Evolutionary conservation across 1,284 basidiomycete genomes (phyloP).

Genomic region (Malassezia furfur): DNA sequence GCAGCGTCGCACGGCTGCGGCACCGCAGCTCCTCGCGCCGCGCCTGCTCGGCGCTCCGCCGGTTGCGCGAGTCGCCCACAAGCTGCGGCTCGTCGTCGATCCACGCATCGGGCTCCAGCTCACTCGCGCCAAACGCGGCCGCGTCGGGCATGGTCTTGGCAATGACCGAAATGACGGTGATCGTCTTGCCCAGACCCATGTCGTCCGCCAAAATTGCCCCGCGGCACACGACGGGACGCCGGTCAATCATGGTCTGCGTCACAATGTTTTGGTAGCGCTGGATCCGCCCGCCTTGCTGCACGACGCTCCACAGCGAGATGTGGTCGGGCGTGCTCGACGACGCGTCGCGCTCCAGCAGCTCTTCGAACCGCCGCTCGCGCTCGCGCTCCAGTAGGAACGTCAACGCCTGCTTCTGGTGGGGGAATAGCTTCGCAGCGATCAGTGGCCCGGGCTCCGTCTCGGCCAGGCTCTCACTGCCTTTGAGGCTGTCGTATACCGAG

Average conservation of each 20-base stretch:
- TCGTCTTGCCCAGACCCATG: constrained; percentile 95
- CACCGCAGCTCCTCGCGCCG: constrained; percentile 33
- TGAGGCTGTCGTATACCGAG: constrained; percentile 78
- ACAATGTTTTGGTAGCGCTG: constrained; percentile 58
- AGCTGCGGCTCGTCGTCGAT: constrained; percentile 13
- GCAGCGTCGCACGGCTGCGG: constrained; percentile 77
- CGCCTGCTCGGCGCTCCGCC: constrained; percentile 21
- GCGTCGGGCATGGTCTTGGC: constrained; percentile 72
- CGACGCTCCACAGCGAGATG: constrained; percentile 70
- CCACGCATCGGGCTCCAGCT: constrained; percentile 1
- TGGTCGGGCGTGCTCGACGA: constrained; percentile 1
- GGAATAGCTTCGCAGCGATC: constrained; percentile 79
- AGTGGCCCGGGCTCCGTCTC: constrained; percentile 71
- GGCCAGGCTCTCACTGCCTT: constrained; percentile 71
- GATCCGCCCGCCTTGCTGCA: constrained; percentile 51
- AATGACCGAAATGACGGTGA: constrained; percentile 79
- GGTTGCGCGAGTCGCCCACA: constrained; percentile 14
- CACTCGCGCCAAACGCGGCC: constrained; percentile 56
- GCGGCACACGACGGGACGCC: constrained; percentile 62
- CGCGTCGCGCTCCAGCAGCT: constrained; percentile 21
- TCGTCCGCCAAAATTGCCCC: constrained; percentile 68
- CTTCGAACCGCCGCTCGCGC: constrained; percentile 29
- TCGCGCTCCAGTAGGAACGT: constrained; percentile 94
- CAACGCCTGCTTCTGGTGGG: constrained; percentile 95
- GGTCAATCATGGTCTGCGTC: constrained; percentile 64